Base-by-base conservation (phyloP, 2,329 filamentous ascomycete species). In the Alternaria arborescens region DNA sequence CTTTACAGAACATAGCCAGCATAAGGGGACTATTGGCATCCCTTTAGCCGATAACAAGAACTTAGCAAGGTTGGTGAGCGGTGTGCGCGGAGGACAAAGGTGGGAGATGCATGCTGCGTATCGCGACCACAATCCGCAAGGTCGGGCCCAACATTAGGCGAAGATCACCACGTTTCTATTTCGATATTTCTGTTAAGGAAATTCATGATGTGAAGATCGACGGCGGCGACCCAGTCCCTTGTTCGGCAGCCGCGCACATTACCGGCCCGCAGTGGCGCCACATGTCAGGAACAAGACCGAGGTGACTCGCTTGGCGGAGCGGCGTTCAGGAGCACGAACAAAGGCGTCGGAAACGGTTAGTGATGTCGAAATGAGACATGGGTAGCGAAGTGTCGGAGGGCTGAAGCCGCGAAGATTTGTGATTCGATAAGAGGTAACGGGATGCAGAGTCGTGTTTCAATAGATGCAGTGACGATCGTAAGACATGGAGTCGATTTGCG, bases 221-320 rank as follows among this genome's bases (percentile, higher is more conserved):
- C 65, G 30, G 46, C 62, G 57, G 62, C 56, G 55, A 52, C 42
- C 52, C 34, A 55, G 26, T 48, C 34, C 46, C 42, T 40, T 43
- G 43, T 43, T 55, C 61, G 64, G 64, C 51, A 65, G 57, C 58
- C 53, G 40, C 56, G 48, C 40, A 41, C 55, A 59, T 38, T 65
- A 58, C 66, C 64, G 66, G 53, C 43, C 66, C 53, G 52, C 50
- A 34, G 55, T 60, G 59, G 60, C 67, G 67, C 61, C 61, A 69
- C 61, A 40, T 61, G 61, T 67, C 64, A 67, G 67, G 67, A 62
- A 67, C 67, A 58, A 55, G 66, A 52, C 52, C 32, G 43, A 52
- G 44, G 38, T 52, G 51, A 30, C 47, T 55, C 61, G 64, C 58
- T 63, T 62, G 47, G 62, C 56, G 60, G 62, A 55, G 53, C 41